Evolutionary conservation across 2,329 filamentous ascomycete species (phyloP), one percentile per base, ranked within the genome.

Genomic region (Xylaria sp.): DNA sequence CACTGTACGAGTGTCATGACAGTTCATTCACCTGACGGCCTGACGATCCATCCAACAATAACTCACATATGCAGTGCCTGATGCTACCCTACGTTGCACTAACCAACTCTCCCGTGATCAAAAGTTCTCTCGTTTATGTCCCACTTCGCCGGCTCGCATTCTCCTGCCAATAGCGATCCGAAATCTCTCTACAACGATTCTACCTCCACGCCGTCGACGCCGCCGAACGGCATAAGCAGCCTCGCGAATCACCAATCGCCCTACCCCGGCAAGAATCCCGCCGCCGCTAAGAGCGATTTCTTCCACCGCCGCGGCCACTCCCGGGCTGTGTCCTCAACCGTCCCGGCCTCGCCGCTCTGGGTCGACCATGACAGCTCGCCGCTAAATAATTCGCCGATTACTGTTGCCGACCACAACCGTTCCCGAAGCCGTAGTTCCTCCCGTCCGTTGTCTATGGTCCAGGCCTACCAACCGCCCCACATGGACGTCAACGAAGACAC

Each of bases 81-180:
- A 60, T 63, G 58, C 57, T 44, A 59, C 62, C 68, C 65, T 73
- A 54, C 66, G 59, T 77, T 72, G 71, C 78, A 73, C 79, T 81
- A 79, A 81, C 75, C 63, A 71, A 4, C 65, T 66, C 61, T 68
- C 68, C 71, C 70, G 67, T 70, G 63, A 72, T 76, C 69, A 66
- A 64, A 72, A 97, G 93, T 97, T 66, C 86, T 94, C 75, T 97
- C 93, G 75, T 97, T 97, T 82, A 95, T 97, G 87, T 93, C 92
- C 80, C 89, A 91, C 82, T 90, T 92, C 84, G 91, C 91, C 73
- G 83, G 83, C 72, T 80, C 82, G 68, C 77, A 80, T 68, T 77
- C 79, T 48, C 80, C 81, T 57, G 77, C 78, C 40, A 78, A 79
- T 68, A 77, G 78, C 73, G 79, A 81, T 70, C 76, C 79, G 73